Base-by-base conservation (phyloP, 2,329 filamentous ascomycete genomes). In the Talaromyces islandicus region DNA sequence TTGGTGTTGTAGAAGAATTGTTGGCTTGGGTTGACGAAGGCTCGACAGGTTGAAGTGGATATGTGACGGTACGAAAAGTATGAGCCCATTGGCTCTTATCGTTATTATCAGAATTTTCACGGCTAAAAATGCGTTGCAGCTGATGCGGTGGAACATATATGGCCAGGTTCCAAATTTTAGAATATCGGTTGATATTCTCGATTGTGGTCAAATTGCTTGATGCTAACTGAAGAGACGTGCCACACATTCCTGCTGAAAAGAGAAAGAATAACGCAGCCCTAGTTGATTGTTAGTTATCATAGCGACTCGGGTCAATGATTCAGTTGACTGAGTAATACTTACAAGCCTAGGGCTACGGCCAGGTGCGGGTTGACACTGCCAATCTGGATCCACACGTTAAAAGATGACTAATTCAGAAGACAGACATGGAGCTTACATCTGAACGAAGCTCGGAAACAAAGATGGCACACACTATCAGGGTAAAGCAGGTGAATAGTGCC, bases 171-270 rank as follows among this genome's bases (percentile, higher is more conserved):
- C 89, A 88, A 5, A 86, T 83, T 62, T 84, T 86, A 19, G 77
- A 81, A 63, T 80, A 83, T 59, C 80, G 79, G 64, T 80, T 83
- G 27, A 96, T 79, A 60, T 87, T 84, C 71, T 99, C 94, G 61
- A 99, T 88, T 19, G 91, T 95, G 0, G 92, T 96, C 53, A 87
- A 81, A 69, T 97, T 97, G 57, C 82, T 77, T 53, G 88, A 75
- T 43, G 88, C 83, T 67, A 91, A 87, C 64, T 88, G 85, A 43
- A 88, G 70, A 4, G 90, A 90, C 53, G 87, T 92, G 43, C 82
- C 69, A 2, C 87, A 82, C 92, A 97, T 96, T 58, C 87, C 85
- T 24, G 83, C 79, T 0, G 88, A 82, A 73, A 97, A 97, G n/a
- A 96, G 73, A 43, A 85, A 85, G 68, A 97, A 96, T 60, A 96